These are phyloP conservation scores for Neurospora sp. DNA, from an alignment of 495 filamentous ascomycete genomes.

Conservation along the genomic window DNA sequence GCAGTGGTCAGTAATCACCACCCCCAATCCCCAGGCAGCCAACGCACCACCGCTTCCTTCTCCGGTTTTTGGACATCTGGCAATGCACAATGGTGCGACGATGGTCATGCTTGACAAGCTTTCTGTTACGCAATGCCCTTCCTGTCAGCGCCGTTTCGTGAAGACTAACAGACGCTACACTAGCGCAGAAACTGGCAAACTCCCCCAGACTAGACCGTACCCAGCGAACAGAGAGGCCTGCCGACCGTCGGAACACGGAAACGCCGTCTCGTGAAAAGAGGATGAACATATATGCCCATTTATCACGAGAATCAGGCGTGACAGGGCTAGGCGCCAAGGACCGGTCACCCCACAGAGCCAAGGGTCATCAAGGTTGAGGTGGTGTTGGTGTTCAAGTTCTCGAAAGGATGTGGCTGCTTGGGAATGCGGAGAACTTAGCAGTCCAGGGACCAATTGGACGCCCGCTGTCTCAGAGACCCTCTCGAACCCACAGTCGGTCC, in stretches of 20 bases:
- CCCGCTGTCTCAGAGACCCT: conserved; percentile 16
- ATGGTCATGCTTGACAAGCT: neutral
- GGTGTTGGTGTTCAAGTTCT: neutral
- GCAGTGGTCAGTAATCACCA: neutral
- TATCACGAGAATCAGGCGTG: neutral
- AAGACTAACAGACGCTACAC: neutral
- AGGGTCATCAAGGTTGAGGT: neutral
- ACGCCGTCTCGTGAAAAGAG: neutral
- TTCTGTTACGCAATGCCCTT: neutral
- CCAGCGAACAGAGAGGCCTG: neutral
- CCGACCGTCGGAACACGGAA: neutral
- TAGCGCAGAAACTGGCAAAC: neutral
- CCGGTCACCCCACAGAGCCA: neutral
- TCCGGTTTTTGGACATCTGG: neutral
- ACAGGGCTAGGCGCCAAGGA: neutral
- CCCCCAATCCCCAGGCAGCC: neutral
- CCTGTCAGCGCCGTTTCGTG: neutral
- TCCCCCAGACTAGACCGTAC: neutral
- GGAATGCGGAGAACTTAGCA: conserved; percentile 20
- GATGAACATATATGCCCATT: neutral
- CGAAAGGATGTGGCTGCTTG: neutral
- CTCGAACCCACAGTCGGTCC: conserved; percentile 19
- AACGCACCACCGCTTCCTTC: neutral
- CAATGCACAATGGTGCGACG: neutral
- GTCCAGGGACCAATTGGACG: conserved; percentile 5